A percentile compares a stretch with the other conserved stretches of the same genome.
Conservation (phyloP, 352 stramenopile species). For the Poterioochromonas sp. region DNA sequence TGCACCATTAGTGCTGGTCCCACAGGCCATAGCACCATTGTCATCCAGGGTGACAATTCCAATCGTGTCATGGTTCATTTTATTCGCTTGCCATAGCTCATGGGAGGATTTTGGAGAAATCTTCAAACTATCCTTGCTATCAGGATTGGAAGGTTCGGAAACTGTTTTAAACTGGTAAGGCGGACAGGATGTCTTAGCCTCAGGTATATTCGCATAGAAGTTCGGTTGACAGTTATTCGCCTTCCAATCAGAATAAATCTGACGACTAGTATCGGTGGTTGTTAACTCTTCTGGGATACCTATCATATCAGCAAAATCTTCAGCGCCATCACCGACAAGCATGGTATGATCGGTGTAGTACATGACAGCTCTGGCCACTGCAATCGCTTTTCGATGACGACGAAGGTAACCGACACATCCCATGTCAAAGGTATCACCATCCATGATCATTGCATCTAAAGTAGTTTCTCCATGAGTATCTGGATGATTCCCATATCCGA, state of each 20-base stretch:
- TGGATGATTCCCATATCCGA: conserved; percentile 71
- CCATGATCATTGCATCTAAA: conserved; percentile 78
- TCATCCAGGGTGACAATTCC: conserved; percentile 56
- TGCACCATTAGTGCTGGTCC: conserved; percentile 73
- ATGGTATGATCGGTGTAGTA: conserved; percentile 72
- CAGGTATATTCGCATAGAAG: conserved; percentile 67
- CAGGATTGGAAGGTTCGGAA: not conserved
- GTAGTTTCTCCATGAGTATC: conserved; percentile 72
- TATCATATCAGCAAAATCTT: conserved; percentile 77
- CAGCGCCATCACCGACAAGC: conserved; percentile 66
- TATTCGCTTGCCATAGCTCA: conserved; percentile 47
- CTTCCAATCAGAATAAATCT: conserved; percentile 56
- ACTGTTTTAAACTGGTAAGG: conserved; percentile 52
- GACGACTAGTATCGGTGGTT: conserved; percentile 57
- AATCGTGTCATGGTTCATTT: conserved; percentile 76
- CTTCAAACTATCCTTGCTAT: not conserved
- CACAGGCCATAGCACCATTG: conserved; percentile 44
- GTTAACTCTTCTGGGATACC: conserved; percentile 61
- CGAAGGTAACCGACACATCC: conserved; percentile 66
- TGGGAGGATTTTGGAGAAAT: conserved; percentile 30
- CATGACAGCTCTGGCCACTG: conserved; percentile 66
- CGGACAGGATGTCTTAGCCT: conserved; percentile 59
- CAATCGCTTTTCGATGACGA: conserved; percentile 65
- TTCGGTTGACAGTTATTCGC: conserved; percentile 68
- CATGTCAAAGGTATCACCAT: conserved; percentile 67